These are phyloP conservation scores for Penicillium concentricum DNA, from an alignment of 2,329 filamentous ascomycete species.

Conservation along the genomic window DNA sequence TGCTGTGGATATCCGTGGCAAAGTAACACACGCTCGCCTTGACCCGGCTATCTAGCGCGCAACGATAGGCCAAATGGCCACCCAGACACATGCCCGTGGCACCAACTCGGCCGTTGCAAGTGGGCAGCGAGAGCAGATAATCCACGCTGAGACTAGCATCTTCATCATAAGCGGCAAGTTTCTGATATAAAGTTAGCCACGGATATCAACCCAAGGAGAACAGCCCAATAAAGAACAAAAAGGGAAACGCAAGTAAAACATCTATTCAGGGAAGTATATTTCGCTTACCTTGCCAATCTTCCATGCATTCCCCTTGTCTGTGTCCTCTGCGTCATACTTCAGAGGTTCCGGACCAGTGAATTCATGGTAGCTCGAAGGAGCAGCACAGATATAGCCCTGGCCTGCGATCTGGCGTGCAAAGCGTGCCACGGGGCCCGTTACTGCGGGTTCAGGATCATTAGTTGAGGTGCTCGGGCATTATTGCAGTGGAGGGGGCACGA, in stretches of 20 bases:
- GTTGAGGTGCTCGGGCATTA: not conserved
- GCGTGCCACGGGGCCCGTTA: conserved; percentile 84
- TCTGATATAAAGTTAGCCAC: conserved; percentile 48
- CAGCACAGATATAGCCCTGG: conserved; percentile 89
- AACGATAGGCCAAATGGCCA: conserved; percentile 76
- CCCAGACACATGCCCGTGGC: conserved; percentile 90
- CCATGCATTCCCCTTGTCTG: conserved; percentile 81
- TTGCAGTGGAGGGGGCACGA: conserved; percentile 14
- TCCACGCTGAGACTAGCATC: conserved; percentile 69
- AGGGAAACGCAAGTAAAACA: not conserved
- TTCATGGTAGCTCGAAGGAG: conserved; percentile 89
- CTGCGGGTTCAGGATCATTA: conserved; percentile 44
- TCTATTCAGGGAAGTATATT: not conserved
- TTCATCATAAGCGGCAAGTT: conserved; percentile 80
- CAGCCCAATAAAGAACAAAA: not conserved
- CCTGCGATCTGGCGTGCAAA: conserved; percentile 90
- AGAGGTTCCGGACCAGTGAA: conserved; percentile 82
- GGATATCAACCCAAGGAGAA: not conserved
- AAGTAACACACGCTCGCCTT: conserved; percentile 82
- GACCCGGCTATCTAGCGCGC: conserved; percentile 73
- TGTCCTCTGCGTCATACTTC: conserved; percentile 82
- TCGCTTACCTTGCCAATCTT: conserved; percentile 71
- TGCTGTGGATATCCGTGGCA: conserved; percentile 83
- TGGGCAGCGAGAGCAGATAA: conserved; percentile 67
- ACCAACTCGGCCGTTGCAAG: conserved; percentile 78